Conservation (phyloP, 768 basidiomycete species). For the Inosperma sp. region DNA sequence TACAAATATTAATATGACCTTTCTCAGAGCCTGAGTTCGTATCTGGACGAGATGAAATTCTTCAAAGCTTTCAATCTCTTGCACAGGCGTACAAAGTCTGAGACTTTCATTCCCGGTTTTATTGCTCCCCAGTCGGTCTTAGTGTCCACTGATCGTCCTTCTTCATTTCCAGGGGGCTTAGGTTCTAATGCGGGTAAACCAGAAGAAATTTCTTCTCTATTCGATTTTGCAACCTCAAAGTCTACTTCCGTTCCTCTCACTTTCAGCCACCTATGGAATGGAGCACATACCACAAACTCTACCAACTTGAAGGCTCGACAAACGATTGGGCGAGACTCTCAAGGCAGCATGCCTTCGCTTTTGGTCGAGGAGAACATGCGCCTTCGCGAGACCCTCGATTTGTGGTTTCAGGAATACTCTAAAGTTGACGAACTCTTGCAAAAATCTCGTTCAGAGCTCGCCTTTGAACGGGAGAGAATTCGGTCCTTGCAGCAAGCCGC, state of each 20-base stretch:
- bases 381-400: constrained; percentile 17
- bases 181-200: constrained; percentile 10
- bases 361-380: constrained; percentile 16
- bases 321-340: constrained; percentile 5
- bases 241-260: neutral
- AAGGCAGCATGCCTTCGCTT: constrained; percentile 10
- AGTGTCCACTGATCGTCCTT: constrained; percentile 16
- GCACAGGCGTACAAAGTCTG: constrained; percentile 46
- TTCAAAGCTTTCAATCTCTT: constrained; percentile 42
- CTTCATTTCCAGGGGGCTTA: constrained; percentile 14
- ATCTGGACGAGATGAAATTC: constrained; percentile 35
- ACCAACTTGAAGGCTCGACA: neutral
- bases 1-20: neutral
- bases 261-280: neutral
- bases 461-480: constrained; percentile 15
- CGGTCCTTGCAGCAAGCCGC: constrained; percentile 18
- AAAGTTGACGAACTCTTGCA: constrained; percentile 18
- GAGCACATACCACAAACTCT: neutral
- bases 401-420: constrained; percentile 22
- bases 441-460: constrained; percentile 17
- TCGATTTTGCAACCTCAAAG: constrained; percentile 10
- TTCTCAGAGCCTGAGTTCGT: neutral
- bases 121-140: constrained; percentile 14
- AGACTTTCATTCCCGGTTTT: constrained; percentile 32
- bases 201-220: constrained; percentile 7